Evolutionary conservation across 2,329 filamentous ascomycete genomes (phyloP), one percentile per base, ranked within the genome.

Genomic region (Neopestalotiopsis clavispora): DNA sequence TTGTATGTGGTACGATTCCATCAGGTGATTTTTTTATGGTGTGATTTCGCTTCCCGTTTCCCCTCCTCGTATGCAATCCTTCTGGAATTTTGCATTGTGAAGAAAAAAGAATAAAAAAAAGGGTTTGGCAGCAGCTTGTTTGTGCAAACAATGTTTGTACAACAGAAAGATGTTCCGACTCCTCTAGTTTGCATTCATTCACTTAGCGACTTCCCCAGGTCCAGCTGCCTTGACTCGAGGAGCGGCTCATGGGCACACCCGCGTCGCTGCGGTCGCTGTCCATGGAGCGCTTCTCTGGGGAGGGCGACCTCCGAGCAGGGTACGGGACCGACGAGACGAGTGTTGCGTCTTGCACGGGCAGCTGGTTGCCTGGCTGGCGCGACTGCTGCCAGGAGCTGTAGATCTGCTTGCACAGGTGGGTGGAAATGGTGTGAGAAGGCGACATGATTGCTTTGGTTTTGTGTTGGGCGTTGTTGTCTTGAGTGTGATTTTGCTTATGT

Each of bases 371-470:
- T 34, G 80, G 76, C 71, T 84, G 82, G 72, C 82, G 83, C 60
- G 83, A 79, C 75, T 87, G 84, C 71, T 83, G 83, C 85, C 87
- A 89, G n/a, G 87, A 89, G 65, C 85, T 81, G 81, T 84, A 86
- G 79, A 89, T 86, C 74, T 89, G 83, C 78, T 87, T 88, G 85
- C 86, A 87, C 78, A 89, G 80, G 74, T 89, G 87, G 73, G 87
- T 86, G 17, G 87, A 88, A 84, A 89, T 88, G 72, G 87, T 89
- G 80, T 89, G 87, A 49, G 87, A 88, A 65, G 86, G 86, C 67
- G 86, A 84, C 87, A 89, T 89, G 56, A 72, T 80, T 28, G 40
- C 40, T 64, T n/a, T 23, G 4, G n/a, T 45, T 4, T 30, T 30
- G 6, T 59, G 13, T 32, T 28, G 12, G 56, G 20, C n/a, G 20